Conservation (phyloP, 108 stramenopile genomes). For the Cylindrotheca closterium region DNA sequence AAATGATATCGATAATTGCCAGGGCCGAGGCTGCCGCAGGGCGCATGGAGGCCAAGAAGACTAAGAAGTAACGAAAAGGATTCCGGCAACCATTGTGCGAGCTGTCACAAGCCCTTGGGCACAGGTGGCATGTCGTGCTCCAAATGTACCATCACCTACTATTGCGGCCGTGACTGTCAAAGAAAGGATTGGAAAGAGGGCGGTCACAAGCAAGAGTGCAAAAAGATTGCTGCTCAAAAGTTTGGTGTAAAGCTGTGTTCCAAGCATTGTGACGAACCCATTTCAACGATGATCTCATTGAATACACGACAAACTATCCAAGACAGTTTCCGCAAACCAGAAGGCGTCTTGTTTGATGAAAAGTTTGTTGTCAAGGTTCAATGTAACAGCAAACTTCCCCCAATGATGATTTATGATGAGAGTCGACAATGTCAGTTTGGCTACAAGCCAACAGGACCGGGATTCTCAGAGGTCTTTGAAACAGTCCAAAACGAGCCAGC, state of each 20-base stretch:
- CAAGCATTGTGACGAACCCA: not conserved
- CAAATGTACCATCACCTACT: not conserved
- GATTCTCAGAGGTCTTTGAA: slow-evolving; percentile 12
- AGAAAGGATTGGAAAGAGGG: not conserved
- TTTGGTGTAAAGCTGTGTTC: not conserved
- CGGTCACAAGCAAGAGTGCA: not conserved
- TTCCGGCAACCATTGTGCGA: not conserved
- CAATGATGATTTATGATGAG: not conserved
- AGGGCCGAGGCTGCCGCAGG: not conserved
- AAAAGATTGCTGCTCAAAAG: not conserved
- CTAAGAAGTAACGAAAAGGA: no score
- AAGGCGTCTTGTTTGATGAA: not conserved
- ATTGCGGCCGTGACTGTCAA: slow-evolving; percentile 7
- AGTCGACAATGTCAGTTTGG: not conserved
- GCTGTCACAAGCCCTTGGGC: not conserved
- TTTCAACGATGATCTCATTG: not conserved
- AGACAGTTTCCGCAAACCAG: not conserved
- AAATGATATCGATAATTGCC: not conserved
- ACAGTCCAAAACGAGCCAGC: slow-evolving; percentile 15
- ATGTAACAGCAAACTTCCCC: slow-evolving; percentile 3
- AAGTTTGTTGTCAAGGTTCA: not conserved
- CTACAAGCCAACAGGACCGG: not conserved
- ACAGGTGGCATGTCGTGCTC: not conserved
- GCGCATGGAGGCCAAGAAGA: not conserved
- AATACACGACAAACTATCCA: not conserved